phyloP scores from a whole-genome alignment of 352 stramenopile species.

The Pythium aristosporum region DNA sequence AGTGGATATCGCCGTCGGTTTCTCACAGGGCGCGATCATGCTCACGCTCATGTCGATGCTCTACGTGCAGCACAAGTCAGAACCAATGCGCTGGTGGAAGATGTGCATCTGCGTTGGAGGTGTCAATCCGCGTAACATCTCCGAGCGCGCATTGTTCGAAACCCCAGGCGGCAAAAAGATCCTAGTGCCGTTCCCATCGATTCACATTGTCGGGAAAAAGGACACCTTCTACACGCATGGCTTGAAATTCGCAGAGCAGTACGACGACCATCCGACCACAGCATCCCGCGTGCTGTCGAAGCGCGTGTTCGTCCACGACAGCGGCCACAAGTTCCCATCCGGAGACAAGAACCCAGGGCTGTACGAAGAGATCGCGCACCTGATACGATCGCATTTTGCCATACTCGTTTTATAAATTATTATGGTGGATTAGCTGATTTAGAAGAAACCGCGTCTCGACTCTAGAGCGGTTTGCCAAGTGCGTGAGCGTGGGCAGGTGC shows the following conservation, averaged over 20 bases:
- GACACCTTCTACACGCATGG: slow-evolving; percentile 44
- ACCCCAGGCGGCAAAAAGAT: slow-evolving; percentile 28
- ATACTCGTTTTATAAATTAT: too few relatives aligned
- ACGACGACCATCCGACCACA: slow-evolving; percentile 17
- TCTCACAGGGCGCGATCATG: slow-evolving; percentile 64
- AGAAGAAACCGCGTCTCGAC: background rate
- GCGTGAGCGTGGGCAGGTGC: too few relatives aligned
- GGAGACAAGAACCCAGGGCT: slow-evolving; percentile 22
- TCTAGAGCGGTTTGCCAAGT: background rate
- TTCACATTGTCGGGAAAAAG: slow-evolving; percentile 63
- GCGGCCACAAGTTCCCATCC: slow-evolving; percentile 35
- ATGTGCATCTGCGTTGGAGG: slow-evolving; percentile 49
- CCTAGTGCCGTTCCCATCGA: slow-evolving; percentile 51
- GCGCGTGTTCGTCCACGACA: slow-evolving; percentile 27
- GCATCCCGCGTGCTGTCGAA: slow-evolving; percentile 7
- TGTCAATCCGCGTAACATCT: slow-evolving; percentile 26
- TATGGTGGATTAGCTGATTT: too few relatives aligned
- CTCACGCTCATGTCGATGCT: slow-evolving; percentile 48
- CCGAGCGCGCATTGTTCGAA: slow-evolving; percentile 41
- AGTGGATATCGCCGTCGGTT: slow-evolving; percentile 63
- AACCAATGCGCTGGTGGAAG: slow-evolving; percentile 42
- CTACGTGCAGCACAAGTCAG: slow-evolving; percentile 27
- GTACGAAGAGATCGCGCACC: slow-evolving; percentile 31
- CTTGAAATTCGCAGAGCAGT: slow-evolving; percentile 35
- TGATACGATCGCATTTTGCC: slow-evolving; percentile 22